Evolutionary conservation across 352 stramenopile species (phyloP), one percentile per base, ranked within the genome.

Genomic region (Phytophthora pistaciae): DNA sequence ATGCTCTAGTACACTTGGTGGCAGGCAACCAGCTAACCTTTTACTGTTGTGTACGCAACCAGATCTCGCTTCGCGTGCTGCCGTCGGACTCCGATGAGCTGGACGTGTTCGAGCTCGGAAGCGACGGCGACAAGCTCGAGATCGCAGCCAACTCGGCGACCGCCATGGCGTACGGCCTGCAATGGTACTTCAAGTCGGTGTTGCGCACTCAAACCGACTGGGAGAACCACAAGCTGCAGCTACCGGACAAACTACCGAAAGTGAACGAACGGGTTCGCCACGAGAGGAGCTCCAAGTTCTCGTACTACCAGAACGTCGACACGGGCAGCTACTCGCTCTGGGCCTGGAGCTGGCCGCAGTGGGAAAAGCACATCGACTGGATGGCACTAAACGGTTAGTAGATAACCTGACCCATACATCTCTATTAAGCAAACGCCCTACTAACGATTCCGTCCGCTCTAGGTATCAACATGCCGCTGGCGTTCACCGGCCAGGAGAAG

Each of bases 301-400:
- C 87, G 38, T 98, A 98, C 75, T 94, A 97, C 64, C 90, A 96
- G 71, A 98, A 98, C 71, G 92, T 98, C n/a, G 96, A 92, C 74
- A 98, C 93, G 1, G 88, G 91, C 48, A 96, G 90, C 68, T 98
- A 98, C 77, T 96, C 87, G 42, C 84, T 91, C 31, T 95, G 91
- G 76, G 87, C 82, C 49, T 98, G 94, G 89, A 88, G 86, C 48
- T 97, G 89, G 87, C 56, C 74, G 27, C 78, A 95, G 61, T 98
- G 93, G 93, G 87, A 97, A 67, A 74, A 79, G 5, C 91, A 97
- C 77, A 92, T 98, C 64, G 93, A 98, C 80, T 98, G 92, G 91
- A 96, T 98, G 85, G 91, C 91, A 2, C 68, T 98, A 8, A 96
- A 94, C 56, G 67, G 67, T 74, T 44, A 8, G 55, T 18, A 53